Evolutionary conservation across 148 eudicot species (phyloP).

Genomic region (Limonium bicolor): DNA sequence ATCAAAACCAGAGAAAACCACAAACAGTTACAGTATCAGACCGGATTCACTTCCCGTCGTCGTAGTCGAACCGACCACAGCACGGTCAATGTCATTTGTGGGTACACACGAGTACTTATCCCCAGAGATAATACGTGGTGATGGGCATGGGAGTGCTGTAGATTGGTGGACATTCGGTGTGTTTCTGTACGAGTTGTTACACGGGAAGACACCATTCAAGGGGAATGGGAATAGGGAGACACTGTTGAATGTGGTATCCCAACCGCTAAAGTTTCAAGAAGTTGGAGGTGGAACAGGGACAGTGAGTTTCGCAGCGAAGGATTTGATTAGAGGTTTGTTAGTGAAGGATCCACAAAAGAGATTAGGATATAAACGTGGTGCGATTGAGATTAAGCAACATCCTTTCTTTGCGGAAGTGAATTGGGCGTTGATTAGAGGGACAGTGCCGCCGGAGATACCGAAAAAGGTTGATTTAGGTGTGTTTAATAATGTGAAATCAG

Average conservation of each 20-base stretch:
- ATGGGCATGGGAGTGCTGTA: slow-evolving; percentile 86
- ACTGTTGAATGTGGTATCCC: slow-evolving; percentile 59
- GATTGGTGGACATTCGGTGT: slow-evolving; percentile 95
- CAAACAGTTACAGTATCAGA: too few relatives aligned
- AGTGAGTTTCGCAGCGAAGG: slow-evolving; percentile 62
- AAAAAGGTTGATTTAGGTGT: slow-evolving; percentile 38
- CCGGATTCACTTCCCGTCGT: slow-evolving; percentile 54
- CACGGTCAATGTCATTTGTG: slow-evolving; percentile 77
- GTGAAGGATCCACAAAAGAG: slow-evolving; percentile 64
- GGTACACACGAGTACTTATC: slow-evolving; percentile 78
- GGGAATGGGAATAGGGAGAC: slow-evolving; percentile 71
- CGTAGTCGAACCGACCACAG: slow-evolving; percentile 60
- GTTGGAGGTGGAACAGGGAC: too few relatives aligned
- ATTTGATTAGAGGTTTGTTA: slow-evolving; percentile 54
- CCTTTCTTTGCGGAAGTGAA: slow-evolving; percentile 59
- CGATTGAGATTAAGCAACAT: slow-evolving; percentile 75
- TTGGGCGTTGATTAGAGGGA: slow-evolving; percentile 66
- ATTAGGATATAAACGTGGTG: slow-evolving; percentile 65
- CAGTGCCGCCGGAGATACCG: slow-evolving; percentile 60
- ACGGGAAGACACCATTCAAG: slow-evolving; percentile 72
- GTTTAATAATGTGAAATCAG: slow-evolving; percentile 24
- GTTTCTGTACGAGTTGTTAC: slow-evolving; percentile 58
- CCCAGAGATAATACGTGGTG: slow-evolving; percentile 72
- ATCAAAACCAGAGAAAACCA: too few relatives aligned
- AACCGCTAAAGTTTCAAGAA: slow-evolving; percentile 59